Evolutionary conservation across 2,329 filamentous ascomycete species (phyloP).

Genomic region (Nakataea oryzae): DNA sequence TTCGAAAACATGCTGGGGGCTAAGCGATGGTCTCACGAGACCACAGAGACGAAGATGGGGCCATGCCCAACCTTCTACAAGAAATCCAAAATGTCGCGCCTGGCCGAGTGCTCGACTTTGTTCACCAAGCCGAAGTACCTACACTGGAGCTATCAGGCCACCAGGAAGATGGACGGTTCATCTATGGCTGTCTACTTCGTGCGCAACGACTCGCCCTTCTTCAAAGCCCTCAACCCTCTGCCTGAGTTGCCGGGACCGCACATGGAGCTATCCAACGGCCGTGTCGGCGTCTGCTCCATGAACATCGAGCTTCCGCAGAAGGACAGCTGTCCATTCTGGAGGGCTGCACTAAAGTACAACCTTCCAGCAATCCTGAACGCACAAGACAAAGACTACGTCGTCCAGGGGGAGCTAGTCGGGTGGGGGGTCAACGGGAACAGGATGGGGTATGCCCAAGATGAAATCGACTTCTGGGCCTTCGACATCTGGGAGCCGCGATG

Average conservation of each 20-base stretch:
- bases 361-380: slow-evolving; percentile 12
- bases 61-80: slow-evolving; percentile 12
- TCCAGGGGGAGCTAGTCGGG: slow-evolving; percentile 23
- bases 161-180: slow-evolving; percentile 26
- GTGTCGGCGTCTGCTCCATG: slow-evolving; percentile 20
- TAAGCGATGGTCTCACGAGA: background rate
- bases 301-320: slow-evolving; percentile 14
- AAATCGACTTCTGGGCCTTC: slow-evolving; percentile 13
- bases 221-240: slow-evolving; percentile 3
- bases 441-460: slow-evolving; percentile 12
- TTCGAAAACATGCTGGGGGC: slow-evolving; percentile 3
- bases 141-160: slow-evolving; percentile 20
- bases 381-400: slow-evolving; percentile 13
- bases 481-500: slow-evolving; percentile 6
- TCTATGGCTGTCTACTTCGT: slow-evolving; percentile 27
- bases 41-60: background rate
- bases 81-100: slow-evolving; percentile 14
- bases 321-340: slow-evolving; percentile 12
- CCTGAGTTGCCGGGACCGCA: slow-evolving; percentile 2
- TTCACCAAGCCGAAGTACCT: slow-evolving; percentile 16
- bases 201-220: slow-evolving; percentile 10
- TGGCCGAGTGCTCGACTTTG: slow-evolving; percentile 16
- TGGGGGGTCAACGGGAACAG: slow-evolving; percentile 15
- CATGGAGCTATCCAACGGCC: slow-evolving; percentile 13
- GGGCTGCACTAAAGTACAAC: slow-evolving; percentile 10